Evolutionary conservation across 129 eudicot species (phyloP), one percentile per base, ranked within the genome.

Genomic region (Cynara cardunculus): DNA sequence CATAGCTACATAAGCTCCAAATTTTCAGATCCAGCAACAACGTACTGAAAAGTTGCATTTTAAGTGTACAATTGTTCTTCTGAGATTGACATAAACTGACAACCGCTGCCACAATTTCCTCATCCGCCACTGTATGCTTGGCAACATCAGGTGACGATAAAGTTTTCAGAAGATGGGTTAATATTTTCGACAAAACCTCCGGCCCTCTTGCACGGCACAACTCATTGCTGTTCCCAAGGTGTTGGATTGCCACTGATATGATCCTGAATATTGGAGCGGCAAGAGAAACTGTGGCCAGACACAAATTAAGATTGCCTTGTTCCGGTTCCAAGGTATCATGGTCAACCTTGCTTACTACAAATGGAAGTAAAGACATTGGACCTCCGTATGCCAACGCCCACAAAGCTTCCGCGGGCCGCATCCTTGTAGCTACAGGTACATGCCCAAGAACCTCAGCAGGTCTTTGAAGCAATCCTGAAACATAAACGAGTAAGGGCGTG

Each of bases 321-420:
- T 76, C 82, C 2, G 98, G 97, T 87, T 94, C 96, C 71, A 90
- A 84, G 83, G 86, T 92, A 79, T 80, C 85, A 49, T 89, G 87
- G 62, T 90, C 83, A 80, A 92, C 87, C 65, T 84, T 85, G 86
- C 94, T 85, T 31, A 94, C 97, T 59, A 87, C 81, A 61, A 94
- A 83, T 27, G 98, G 97, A 83, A 94, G 98, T 88, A 94, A 87
- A 70, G 94, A 88, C 88, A 94, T 79, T 10, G 98, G 98, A 64
- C 98, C 98, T 68, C 98, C 98, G 82, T 92, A 88, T 46, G 96
- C 97, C 76, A 94, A 66, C 74, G 98, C 95, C 97, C 98, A 94
- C 74, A 94, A 87, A 69, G 97, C 96, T 78, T 94, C 98, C 1
- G 91, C 73, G 10, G 98, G 96, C 78, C 96, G 88, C 89, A 92